phyloP scores from a whole-genome alignment of 2,329 filamentous ascomycete species.

The Colletotrichum liaoningense region DNA sequence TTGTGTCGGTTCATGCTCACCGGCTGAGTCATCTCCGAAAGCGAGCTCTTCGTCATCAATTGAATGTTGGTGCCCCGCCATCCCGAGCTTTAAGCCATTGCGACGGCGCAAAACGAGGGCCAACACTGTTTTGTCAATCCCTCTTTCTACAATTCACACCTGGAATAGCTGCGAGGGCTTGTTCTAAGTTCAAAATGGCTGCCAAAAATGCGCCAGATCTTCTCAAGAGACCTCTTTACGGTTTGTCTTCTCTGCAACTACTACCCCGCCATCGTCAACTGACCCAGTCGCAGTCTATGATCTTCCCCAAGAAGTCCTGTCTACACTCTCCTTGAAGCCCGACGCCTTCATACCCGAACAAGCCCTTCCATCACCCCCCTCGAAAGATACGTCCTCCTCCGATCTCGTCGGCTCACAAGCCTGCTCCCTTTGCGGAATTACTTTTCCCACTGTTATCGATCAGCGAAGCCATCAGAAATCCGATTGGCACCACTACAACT shows the following conservation, averaged over 20 bases:
- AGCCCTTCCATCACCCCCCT: constrained; percentile 36
- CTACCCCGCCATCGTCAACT: constrained; percentile 25
- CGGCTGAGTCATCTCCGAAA: constrained; percentile 32
- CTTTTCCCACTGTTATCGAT: constrained; percentile 79
- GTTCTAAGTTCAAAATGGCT: constrained; percentile 43
- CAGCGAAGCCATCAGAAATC: constrained; percentile 89
- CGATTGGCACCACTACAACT: constrained; percentile 92
- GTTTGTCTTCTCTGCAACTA: constrained; percentile 44
- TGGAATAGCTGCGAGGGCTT: neutral
- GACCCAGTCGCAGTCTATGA: constrained; percentile 75
- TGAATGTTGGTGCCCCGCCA: constrained; percentile 8
- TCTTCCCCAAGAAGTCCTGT: constrained; percentile 79
- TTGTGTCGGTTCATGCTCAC: neutral
- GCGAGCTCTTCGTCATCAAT: constrained; percentile 17
- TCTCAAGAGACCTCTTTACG: constrained; percentile 63
- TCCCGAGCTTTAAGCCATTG: constrained; percentile 20
- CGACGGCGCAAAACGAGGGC: neutral
- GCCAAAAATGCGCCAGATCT: constrained; percentile 56
- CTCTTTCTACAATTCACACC: neutral
- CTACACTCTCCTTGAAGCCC: constrained; percentile 67
- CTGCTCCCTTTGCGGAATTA: constrained; percentile 82
- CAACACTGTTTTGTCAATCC: neutral
- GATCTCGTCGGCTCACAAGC: constrained; percentile 73
- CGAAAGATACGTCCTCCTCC: constrained; percentile 37
- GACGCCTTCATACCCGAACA: constrained; percentile 42